Evolutionary conservation across 2,329 filamentous ascomycete species (phyloP).

Genomic region (Paracoccidioides brasiliensis): DNA sequence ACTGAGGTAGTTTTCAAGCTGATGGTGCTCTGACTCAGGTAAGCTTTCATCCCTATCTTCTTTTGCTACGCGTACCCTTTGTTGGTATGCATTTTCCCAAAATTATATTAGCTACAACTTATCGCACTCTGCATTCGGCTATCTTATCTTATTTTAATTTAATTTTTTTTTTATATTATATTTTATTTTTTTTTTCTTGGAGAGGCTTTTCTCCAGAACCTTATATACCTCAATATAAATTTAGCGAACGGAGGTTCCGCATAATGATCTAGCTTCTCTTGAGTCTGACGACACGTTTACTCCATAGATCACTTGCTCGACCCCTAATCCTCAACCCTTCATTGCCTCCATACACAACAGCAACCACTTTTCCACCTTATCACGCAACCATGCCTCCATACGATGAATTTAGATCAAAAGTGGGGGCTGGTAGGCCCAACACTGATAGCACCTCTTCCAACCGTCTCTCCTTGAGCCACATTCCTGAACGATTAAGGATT

Average conservation of each 20-base stretch:
- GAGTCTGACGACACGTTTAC: constrained; percentile 2
- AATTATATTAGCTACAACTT: not conserved
- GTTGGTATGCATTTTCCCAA: no score
- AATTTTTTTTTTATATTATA: not conserved
- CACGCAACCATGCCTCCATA: not conserved
- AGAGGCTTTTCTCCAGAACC: not conserved
- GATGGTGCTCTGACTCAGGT: not conserved
- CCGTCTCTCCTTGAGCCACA: constrained; percentile 32
- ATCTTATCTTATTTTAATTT: not conserved
- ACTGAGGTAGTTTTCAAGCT: not conserved
- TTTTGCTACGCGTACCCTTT: not conserved
- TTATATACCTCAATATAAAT: not conserved
- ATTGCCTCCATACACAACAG: not conserved
- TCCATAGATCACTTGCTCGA: not conserved
- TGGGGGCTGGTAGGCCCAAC: not conserved
- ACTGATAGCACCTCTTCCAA: constrained; percentile 1
- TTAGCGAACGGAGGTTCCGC: not conserved
- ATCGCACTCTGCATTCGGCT: not conserved
- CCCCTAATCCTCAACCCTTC: not conserved
- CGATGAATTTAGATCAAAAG: not conserved
- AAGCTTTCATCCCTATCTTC: not conserved
- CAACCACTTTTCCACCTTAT: not conserved
- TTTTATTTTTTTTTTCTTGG: not conserved
- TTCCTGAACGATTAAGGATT: constrained; percentile 44
- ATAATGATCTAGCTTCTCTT: not conserved